Conservation (phyloP, 441 rosid genomes). For the Raphanus hybrid region DNA sequence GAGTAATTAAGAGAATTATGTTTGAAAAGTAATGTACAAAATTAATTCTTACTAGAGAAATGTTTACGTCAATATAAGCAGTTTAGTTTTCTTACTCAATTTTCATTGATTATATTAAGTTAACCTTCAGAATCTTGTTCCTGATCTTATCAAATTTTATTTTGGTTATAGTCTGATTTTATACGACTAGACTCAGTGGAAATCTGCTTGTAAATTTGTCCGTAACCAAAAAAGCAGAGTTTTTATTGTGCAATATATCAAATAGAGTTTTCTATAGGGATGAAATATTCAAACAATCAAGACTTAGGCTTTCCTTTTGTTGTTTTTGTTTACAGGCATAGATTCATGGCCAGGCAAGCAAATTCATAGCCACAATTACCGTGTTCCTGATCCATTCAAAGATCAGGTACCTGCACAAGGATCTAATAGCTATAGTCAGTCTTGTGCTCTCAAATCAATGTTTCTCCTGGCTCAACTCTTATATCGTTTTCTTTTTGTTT, state of each 20-base stretch:
- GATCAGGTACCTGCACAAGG: conserved; percentile 67
- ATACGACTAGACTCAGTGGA: background rate
- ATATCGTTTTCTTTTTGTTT: background rate
- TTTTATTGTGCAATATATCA: background rate
- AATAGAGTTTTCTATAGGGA: conserved; percentile 17
- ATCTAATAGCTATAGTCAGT: conserved; percentile 18
- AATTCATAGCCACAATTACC: conserved; percentile 90
- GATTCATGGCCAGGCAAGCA: conserved; percentile 89
- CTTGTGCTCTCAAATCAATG: conserved; percentile 2
- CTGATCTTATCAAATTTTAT: background rate
- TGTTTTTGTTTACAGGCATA: conserved; percentile 53
- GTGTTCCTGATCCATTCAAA: conserved; percentile 67
- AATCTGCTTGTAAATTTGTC: conserved; percentile 4
- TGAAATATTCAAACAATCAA: conserved; percentile 12
- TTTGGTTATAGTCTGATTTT: background rate
- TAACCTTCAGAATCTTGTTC: background rate
- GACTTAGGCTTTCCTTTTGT: background rate
- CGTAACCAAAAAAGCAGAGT: background rate
- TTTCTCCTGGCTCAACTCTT: background rate
- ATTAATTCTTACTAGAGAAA: background rate
- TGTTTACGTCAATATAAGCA: background rate
- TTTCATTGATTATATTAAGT: background rate
- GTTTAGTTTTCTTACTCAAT: background rate
- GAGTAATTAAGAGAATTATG: background rate
- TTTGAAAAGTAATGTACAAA: background rate